Conservation (phyloP, 2,329 filamentous ascomycete species). For the Colletotrichum gloeosporioides region DNA sequence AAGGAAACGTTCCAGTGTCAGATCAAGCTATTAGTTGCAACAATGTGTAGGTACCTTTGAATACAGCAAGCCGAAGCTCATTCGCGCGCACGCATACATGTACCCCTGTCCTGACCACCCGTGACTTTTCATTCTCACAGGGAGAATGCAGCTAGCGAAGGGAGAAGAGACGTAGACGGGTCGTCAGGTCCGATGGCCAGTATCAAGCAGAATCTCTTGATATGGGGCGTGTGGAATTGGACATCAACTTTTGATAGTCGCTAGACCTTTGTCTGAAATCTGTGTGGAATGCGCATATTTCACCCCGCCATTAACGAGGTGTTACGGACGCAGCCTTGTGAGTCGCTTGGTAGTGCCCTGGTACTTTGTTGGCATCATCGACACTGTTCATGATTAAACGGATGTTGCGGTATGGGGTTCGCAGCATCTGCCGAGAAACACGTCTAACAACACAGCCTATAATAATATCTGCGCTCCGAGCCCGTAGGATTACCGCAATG, state of each 20-base stretch:
- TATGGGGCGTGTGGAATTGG: neutral
- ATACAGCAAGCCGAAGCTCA: neutral
- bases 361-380: neutral
- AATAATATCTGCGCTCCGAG: neutral
- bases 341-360: neutral
- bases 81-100: neutral
- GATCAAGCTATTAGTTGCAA: neutral
- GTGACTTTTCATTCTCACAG: constrained; percentile 2
- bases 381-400: neutral
- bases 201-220: neutral
- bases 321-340: neutral
- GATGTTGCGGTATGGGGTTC: neutral
- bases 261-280: neutral
- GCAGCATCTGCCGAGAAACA: neutral
- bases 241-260: neutral
- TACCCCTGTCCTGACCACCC: neutral
- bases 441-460: neutral
- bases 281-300: neutral
- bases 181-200: neutral
- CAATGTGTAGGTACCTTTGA: neutral
- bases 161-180: neutral
- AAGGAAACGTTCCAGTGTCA: neutral
- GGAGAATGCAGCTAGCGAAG: neutral
- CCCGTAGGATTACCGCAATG: neutral
- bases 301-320: neutral